These are phyloP conservation scores for Malus asiatica DNA, from an alignment of 306 rosid genomes.

Conservation along the genomic window DNA sequence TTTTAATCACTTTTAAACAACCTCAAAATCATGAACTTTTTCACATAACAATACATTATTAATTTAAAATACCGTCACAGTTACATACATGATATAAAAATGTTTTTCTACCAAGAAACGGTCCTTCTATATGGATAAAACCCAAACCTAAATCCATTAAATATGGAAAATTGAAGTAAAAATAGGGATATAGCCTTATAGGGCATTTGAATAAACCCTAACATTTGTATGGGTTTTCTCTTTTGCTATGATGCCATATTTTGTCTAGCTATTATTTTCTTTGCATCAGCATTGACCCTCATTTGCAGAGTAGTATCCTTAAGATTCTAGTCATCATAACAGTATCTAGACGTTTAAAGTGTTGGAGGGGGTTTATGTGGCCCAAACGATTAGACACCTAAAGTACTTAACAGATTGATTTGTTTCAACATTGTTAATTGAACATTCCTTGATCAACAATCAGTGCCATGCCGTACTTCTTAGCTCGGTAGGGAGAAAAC, in stretches of 20 bases:
- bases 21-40: too few relatives aligned
- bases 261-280: background rate
- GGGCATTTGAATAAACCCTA: background rate
- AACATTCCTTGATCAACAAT: background rate
- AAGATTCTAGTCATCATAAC: slow-evolving; percentile 69
- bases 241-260: background rate
- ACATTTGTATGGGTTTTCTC: background rate
- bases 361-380: background rate
- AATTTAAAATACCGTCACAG: fast-evolving
- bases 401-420: background rate
- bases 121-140: background rate
- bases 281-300: slow-evolving; percentile 13
- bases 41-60: too few relatives aligned
- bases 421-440: background rate
- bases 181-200: background rate
- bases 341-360: slow-evolving; percentile 35
- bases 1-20: background rate
- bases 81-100: too few relatives aligned
- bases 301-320: slow-evolving; percentile 36
- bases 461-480: background rate
- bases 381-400: slow-evolving; percentile 7
- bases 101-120: background rate
- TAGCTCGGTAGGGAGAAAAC: background rate
- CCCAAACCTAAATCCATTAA: background rate
- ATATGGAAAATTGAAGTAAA: background rate